Evolutionary conservation across 805 yeast species (phyloP), one percentile per base, ranked within the genome.

Genomic region (Starmera quercuum): DNA sequence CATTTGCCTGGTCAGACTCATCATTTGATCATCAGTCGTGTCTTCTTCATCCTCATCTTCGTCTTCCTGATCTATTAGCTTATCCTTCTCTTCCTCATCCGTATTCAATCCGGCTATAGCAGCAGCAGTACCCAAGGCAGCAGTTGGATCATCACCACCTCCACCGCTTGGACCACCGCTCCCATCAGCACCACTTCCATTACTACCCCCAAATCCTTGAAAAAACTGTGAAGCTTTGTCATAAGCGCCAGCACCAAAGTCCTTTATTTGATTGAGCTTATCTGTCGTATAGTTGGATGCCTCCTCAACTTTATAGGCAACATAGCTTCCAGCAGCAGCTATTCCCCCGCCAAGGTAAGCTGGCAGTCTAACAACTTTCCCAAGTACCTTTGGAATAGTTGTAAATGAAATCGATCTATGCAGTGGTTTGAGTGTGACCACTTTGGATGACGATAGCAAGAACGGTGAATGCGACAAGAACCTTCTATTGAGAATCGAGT

Each of bases 251-350:
- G 71, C 72, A 0, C 84, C 74, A 29, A 75, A 55, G 35, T 81
- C 95, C 35, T 73, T 73, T 18, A 80, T 63, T 37, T 75, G 65
- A 7, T 67, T 64, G 28, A 90, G 46, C 49, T 75, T 75, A 39
- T 83, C 95, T 35, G 67, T 67, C 1, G 95, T 75, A 46, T 72
- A 84, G 25, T 56, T 65, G 1, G 84, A 68, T 1, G 95, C 95
- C 56, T 90, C 94, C 34, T 87, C 94, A 8, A 88, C 83, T 55
- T 92, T 90, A 56, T 88, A 88, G 14, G 88, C 86, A 31, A 90
- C 78, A 53, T 87, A 92, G 3, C 95, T 81, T 1, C 95, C 95
- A 7, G 95, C 95, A 9, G 97, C 97, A 3, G 95, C 96, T 23
- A 87, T 58, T 0, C 95, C 87, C 7, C 95, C 88, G 2, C 97